These are phyloP conservation scores for Thielaviopsis populi DNA, from an alignment of 2,329 filamentous ascomycete genomes.

Conservation along the genomic window DNA sequence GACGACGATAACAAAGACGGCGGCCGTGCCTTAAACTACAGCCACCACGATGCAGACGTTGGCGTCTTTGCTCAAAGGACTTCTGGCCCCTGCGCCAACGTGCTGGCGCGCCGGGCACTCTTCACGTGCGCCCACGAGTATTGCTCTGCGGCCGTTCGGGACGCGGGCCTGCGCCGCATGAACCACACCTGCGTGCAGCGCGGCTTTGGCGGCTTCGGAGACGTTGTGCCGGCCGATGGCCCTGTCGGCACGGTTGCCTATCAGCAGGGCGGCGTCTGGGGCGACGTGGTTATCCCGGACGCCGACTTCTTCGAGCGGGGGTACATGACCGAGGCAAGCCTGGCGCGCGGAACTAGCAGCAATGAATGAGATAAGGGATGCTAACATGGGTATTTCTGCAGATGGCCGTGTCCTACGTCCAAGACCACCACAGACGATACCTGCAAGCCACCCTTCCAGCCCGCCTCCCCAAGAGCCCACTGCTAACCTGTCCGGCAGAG, in stretches of 20 bases:
- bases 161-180: constrained; percentile 20
- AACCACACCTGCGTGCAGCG: constrained; percentile 27
- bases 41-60: background rate
- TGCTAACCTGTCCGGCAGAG: constrained; percentile 3
- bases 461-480: background rate
- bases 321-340: constrained; percentile 12
- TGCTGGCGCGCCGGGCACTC: background rate
- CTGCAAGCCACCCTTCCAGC: background rate
- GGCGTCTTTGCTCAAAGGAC: background rate
- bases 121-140: constrained; percentile 25
- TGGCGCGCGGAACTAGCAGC: no score
- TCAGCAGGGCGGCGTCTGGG: constrained; percentile 5
- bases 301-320: constrained; percentile 11
- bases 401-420: constrained; percentile 26
- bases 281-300: constrained; percentile 12
- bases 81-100: constrained; percentile 4
- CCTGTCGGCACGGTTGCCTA: constrained; percentile 7
- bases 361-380: background rate
- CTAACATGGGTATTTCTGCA: constrained; percentile 6
- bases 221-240: background rate
- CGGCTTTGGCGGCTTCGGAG: background rate
- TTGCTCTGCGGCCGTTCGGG: constrained; percentile 23
- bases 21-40: background rate
- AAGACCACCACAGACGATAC: background rate
- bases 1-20: background rate